Evolutionary conservation across 2,329 filamentous ascomycete genomes (phyloP).

Genomic region (Amylocarpus encephaloides): DNA sequence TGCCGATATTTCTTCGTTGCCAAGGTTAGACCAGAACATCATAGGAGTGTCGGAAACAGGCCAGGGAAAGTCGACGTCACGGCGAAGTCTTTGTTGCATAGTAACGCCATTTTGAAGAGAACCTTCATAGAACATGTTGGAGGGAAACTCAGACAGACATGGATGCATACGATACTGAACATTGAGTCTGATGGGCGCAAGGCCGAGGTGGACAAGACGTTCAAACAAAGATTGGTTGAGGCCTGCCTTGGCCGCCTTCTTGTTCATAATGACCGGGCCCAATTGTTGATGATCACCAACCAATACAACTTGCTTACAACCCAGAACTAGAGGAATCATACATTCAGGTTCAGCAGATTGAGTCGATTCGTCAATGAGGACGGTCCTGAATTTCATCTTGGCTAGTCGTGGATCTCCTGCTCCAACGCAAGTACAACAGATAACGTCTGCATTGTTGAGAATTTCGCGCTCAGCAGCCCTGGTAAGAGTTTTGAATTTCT

Average conservation of each 20-base stretch:
- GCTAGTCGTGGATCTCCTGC: slow-evolving; percentile 90
- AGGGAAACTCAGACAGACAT: slow-evolving; percentile 92
- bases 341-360: slow-evolving; percentile 98
- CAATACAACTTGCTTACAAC: slow-evolving; percentile 98
- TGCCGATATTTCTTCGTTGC: slow-evolving; percentile 95
- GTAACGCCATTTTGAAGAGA: slow-evolving; percentile 95
- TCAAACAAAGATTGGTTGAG: slow-evolving; percentile 98
- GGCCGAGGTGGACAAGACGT: slow-evolving; percentile 85
- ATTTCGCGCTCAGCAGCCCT: slow-evolving; percentile 93
- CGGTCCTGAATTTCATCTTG: slow-evolving; percentile 97
- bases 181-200: slow-evolving; percentile 85
- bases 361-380: slow-evolving; percentile 95
- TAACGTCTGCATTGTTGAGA: slow-evolving; percentile 89
- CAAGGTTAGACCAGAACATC: slow-evolving; percentile 99
- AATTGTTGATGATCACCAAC: slow-evolving; percentile 98
- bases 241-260: slow-evolving; percentile 96
- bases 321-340: slow-evolving; percentile 95
- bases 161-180: slow-evolving; percentile 99
- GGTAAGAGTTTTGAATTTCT: slow-evolving; percentile 95
- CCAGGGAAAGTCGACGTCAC: slow-evolving; percentile 97
- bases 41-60: slow-evolving; percentile 89
- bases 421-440: slow-evolving; percentile 97
- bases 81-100: slow-evolving; percentile 76
- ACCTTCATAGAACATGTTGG: slow-evolving; percentile 99
- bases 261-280: slow-evolving; percentile 99